phyloP scores from a whole-genome alignment of 1,139 yeast species.

The Debaryomycetaceae sp. region DNA sequence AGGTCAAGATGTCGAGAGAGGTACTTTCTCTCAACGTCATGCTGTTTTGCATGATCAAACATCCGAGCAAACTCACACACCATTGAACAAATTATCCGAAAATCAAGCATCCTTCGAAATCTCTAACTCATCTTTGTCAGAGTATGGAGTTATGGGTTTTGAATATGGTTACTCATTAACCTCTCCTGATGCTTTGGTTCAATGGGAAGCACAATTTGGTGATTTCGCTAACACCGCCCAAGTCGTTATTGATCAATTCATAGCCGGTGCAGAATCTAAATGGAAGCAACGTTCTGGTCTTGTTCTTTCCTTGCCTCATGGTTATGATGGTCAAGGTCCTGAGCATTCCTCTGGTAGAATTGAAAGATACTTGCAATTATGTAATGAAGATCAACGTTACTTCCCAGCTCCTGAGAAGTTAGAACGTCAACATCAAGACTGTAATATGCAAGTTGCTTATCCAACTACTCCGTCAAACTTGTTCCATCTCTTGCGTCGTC shows the following conservation, averaged over 20 bases:
- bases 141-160: conserved; percentile 98
- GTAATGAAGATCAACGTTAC: conserved; percentile 92
- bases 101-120: conserved; percentile 86
- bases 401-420: conserved; percentile 90
- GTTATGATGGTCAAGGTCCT: conserved; percentile 99
- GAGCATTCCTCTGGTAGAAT: conserved; percentile 98
- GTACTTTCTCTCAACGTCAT: conserved; percentile 99
- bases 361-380: conserved; percentile 93
- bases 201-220: conserved; percentile 99
- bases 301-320: conserved; percentile 95
- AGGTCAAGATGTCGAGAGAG: conserved; percentile 99
- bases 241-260: conserved; percentile 94
- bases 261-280: conserved; percentile 95
- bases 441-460: conserved; percentile 96
- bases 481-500: conserved; percentile 97
- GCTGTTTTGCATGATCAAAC: conserved; percentile 96
- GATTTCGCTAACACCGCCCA: conserved; percentile 99
- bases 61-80: conserved; percentile 78
- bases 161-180: conserved; percentile 98
- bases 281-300: conserved; percentile 99
- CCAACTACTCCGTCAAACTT: conserved; percentile 97
- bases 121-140: conserved; percentile 95
- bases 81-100: conserved; percentile 74
- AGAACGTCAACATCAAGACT: conserved; percentile 97
- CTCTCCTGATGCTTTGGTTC: conserved; percentile 90